These are phyloP conservation scores for Venturia carpophila DNA, from an alignment of 2,329 filamentous ascomycete species.

Conservation along the genomic window DNA sequence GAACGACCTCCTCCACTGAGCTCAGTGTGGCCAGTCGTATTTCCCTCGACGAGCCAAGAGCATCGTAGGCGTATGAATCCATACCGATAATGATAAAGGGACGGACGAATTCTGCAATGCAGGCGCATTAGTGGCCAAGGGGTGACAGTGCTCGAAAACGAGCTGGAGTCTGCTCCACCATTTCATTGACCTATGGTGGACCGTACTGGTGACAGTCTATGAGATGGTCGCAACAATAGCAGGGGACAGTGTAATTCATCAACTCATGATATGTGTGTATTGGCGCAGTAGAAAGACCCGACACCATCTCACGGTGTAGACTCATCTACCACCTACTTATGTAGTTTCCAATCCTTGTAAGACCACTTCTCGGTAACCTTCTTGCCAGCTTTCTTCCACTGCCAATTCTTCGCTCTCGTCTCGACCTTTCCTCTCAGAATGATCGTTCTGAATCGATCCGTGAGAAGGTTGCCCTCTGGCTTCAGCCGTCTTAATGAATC, in stretches of 20 bases:
- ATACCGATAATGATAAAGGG: neutral
- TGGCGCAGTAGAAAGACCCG: neutral
- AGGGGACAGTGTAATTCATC: neutral
- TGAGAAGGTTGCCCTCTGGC: conserved; percentile 91
- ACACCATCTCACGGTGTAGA: neutral
- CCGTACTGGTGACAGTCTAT: neutral
- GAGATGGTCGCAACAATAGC: neutral
- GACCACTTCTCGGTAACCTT: conserved; percentile 93
- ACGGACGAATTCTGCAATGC: neutral
- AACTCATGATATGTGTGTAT: neutral
- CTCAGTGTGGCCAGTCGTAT: neutral
- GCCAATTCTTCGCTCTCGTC: conserved; percentile 66
- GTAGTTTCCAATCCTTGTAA: conserved; percentile 81
- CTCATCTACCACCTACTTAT: neutral
- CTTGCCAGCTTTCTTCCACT: conserved; percentile 72
- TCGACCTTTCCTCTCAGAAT: conserved; percentile 86
- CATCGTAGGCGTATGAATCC: neutral
- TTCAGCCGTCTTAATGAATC: conserved; percentile 50
- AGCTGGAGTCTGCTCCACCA: neutral
- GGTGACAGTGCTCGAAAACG: neutral
- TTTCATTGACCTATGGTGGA: neutral
- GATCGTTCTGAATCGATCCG: conserved; percentile 84
- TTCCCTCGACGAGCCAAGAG: neutral
- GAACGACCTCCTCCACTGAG: neutral
- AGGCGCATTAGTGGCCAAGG: neutral